Conservation (phyloP, 495 filamentous ascomycete species). For the Tetracladium setigerum region DNA sequence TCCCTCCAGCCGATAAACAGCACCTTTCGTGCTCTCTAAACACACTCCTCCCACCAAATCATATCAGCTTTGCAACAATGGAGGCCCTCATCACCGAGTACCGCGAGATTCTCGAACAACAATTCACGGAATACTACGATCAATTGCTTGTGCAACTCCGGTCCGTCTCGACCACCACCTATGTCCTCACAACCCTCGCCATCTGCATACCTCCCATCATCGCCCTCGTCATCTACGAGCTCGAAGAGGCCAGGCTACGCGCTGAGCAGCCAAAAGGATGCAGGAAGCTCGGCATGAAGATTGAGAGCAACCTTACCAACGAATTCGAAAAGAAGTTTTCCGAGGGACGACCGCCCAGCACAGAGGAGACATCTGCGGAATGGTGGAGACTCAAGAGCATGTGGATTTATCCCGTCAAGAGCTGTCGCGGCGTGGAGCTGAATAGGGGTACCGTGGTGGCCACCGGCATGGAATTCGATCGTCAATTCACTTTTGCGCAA, state of each 20-base stretch:
- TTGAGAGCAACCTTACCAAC: conserved; percentile 27
- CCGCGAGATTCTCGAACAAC: conserved; percentile 12
- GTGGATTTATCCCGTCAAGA: conserved; percentile 85
- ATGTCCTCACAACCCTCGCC: conserved; percentile 37
- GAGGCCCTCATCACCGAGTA: conserved; percentile 14
- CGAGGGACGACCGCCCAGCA: conserved; percentile 17
- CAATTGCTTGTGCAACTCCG: conserved; percentile 14
- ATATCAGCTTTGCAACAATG: conserved; percentile 1
- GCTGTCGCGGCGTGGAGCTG: conserved; percentile 74
- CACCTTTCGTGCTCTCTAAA: conserved; percentile 13
- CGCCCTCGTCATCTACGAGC: conserved; percentile 22
- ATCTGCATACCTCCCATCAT: conserved; percentile 36
- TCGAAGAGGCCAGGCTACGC: conserved; percentile 17
- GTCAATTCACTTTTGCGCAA: conserved; percentile 71
- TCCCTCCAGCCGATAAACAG: conserved; percentile 15
- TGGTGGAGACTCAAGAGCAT: conserved; percentile 66
- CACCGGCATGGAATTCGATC: conserved; percentile 74
- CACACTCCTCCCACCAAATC: neutral
- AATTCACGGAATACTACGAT: conserved; percentile 16
- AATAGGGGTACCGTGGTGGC: conserved; percentile 54
- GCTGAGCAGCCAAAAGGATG: conserved; percentile 37
- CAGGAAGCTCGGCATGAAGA: conserved; percentile 36
- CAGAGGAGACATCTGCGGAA: conserved; percentile 20
- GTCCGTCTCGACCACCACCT: conserved; percentile 35
- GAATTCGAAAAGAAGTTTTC: conserved; percentile 27